Evolutionary conservation across 352 stramenopile species (phyloP).

Genomic region (Pilasporangium apinafurcum): DNA sequence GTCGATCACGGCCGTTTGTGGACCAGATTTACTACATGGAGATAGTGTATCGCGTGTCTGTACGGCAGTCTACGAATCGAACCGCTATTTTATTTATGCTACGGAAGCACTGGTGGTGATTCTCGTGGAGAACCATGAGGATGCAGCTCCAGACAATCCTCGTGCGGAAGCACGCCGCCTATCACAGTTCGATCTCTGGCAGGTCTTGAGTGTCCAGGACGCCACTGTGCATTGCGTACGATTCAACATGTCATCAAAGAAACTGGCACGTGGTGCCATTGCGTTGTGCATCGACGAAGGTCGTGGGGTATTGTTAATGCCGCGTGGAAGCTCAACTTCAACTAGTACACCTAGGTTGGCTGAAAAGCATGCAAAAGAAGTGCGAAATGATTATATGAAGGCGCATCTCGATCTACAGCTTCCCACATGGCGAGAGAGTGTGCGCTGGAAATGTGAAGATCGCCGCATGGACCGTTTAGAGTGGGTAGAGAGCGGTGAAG

Average conservation of each 20-base stretch:
- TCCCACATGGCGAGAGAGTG: conserved; percentile 59
- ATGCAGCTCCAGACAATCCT: conserved; percentile 2
- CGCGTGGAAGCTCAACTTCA: conserved; percentile 5
- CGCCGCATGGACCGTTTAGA: conserved; percentile 50
- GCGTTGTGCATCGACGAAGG: conserved; percentile 59
- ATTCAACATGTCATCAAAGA: conserved; percentile 51
- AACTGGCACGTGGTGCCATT: conserved; percentile 40
- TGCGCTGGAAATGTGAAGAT: conserved; percentile 69
- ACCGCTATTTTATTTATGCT: conserved; percentile 56
- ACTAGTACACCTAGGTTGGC: background rate
- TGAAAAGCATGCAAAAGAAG: conserved; percentile 1
- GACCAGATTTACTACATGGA: conserved; percentile 14
- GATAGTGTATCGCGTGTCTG: conserved; percentile 19
- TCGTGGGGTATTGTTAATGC: conserved; percentile 56
- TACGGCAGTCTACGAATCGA: conserved; percentile 35
- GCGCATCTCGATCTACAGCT: conserved; percentile 65
- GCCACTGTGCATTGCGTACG: conserved; percentile 37
- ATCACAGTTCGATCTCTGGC: conserved; percentile 62
- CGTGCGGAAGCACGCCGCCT: conserved; percentile 14
- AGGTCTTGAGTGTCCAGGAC: conserved; percentile 52
- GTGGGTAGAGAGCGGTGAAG: conserved; percentile 64
- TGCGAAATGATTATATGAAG: conserved; percentile 44
- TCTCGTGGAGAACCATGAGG: conserved; percentile 33
- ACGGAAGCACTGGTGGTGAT: conserved; percentile 55
- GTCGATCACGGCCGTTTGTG: conserved; percentile 32